Percentiles rank a stretch among this genome's conserved stretches.
Conservation (phyloP, 176 grass and related monocot genomes). For the Eragrostis curvula region DNA sequence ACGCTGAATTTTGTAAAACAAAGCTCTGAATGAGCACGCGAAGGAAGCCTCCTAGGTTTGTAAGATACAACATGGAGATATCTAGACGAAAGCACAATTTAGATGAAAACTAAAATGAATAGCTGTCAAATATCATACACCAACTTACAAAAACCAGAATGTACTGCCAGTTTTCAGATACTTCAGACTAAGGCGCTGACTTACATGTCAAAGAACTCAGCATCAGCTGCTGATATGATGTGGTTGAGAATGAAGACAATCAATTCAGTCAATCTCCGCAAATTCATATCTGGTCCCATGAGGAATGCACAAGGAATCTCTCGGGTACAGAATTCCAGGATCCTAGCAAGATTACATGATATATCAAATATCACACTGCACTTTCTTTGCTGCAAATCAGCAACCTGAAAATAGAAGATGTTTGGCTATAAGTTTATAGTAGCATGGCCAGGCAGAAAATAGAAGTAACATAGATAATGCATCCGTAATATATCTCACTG, state of each 20-base stretch:
- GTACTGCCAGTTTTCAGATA: conserved; percentile 1
- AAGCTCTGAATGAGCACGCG: background rate
- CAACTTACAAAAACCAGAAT: background rate
- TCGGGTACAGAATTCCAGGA: conserved; percentile 80
- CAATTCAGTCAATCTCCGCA: conserved; percentile 75
- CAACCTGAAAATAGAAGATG: conserved; percentile 57
- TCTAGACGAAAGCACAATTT: conserved; percentile 14
- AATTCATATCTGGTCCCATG: conserved; percentile 83
- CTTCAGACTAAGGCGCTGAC: conserved; percentile 33
- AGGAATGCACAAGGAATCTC: conserved; percentile 82
- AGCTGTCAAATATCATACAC: conserved; percentile 1
- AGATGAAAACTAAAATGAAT: background rate
- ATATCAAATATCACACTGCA: conserved; percentile 91
- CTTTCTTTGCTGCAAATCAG: conserved; percentile 82
- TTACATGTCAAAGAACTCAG: conserved; percentile 95
- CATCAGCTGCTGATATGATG: conserved; percentile 76
- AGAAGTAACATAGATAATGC: conserved; percentile 15
- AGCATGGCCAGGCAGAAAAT: background rate
- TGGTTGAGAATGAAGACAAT: conserved; percentile 92
- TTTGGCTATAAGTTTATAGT: conserved; percentile 16
- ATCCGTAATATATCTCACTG: background rate
- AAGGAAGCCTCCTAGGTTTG: conserved; percentile 2
- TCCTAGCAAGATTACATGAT: conserved; percentile 77
- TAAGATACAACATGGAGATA: conserved; percentile 8
- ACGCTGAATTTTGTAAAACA: background rate